phyloP scores from a whole-genome alignment of 1,284 basidiomycete genomes.

The Ceratobasidium sp. region DNA sequence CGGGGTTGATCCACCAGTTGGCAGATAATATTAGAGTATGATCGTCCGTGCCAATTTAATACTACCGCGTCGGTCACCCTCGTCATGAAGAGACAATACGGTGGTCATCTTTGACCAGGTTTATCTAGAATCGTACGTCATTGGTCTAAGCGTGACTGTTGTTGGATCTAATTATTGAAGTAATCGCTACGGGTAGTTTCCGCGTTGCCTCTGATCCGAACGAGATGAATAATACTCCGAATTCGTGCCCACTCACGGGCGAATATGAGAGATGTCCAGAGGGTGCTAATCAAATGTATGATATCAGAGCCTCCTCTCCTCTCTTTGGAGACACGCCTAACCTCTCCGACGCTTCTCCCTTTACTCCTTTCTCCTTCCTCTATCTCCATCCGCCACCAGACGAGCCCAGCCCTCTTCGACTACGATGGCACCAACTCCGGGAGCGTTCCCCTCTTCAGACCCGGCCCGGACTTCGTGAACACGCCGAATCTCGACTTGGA shows the following conservation, averaged over 20 bases:
- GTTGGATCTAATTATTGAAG: too few relatives aligned
- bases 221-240: neutral
- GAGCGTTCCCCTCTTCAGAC: slow-evolving; percentile 15
- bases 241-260: slow-evolving; percentile 1
- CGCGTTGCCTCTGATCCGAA: neutral
- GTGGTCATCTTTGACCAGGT: too few relatives aligned
- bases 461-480: neutral
- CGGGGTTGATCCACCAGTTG: too few relatives aligned
- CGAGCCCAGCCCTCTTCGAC: slow-evolving; percentile 25
- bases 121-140: slow-evolving; percentile 8
- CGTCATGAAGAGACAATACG: too few relatives aligned
- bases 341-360: slow-evolving; percentile 32
- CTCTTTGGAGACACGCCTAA: slow-evolving; percentile 28
- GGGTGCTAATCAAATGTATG: too few relatives aligned
- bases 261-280: neutral
- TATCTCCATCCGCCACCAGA: slow-evolving; percentile 35
- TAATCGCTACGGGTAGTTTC: neutral
- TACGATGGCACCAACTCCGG: slow-evolving; percentile 13
- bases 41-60: too few relatives aligned
- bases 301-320: slow-evolving; percentile 23
- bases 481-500: slow-evolving; percentile 19
- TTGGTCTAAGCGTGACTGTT: neutral
- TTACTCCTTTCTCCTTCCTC: slow-evolving; percentile 35
- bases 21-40: too few relatives aligned
- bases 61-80: too few relatives aligned